Evolutionary conservation across 352 stramenopile genomes (phyloP), one percentile per base, ranked within the genome.

Genomic region (Globisporangium heterothallicum): DNA sequence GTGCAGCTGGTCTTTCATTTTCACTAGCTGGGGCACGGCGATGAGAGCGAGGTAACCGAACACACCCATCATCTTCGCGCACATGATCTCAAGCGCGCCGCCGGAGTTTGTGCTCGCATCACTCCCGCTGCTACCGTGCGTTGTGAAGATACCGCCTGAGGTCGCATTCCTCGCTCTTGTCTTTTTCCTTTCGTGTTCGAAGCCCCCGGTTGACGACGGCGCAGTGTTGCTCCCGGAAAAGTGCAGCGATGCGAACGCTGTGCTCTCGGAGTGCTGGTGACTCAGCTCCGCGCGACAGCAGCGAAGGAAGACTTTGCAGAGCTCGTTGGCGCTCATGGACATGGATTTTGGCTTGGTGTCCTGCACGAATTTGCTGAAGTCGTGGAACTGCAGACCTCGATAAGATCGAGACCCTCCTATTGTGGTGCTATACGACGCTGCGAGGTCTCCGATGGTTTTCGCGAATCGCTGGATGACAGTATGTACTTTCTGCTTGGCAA

Each of bases 221-320:
- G 32, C 9, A 24, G 24, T 32, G 13, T 24, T 35, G 16, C 35
- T 59, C n/a, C n/a, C 60, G 26, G 44, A 46, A n/a, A 60, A 49
- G 18, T 61, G 50, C 12, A 61, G 40, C n/a, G 53, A 58, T n/a
- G 36, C 46, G 2, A 65, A 42, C 6, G 58, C 58, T 21, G 47
- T 48, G 2, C 30, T 52, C 12, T 58, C 58, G 14, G 53, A 66
- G 32, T 61, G 61, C 14, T 46, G 50, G 3, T 40, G 12, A 2
- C 25, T 36, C 22, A 72, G 43, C 8, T 84, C 67, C 21, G 65
- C 52, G 8, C 66, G 61, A 44, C 65, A 80, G 35, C 62, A 80
- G 13, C 66, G 66, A 30, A 86, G 64, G 53, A 88, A 91, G 5
- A 81, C 53, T n/a, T 76, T 70, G 34, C 72, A 73, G 0, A 87